A percentile compares a stretch with the other conserved stretches of the same genome.
Conservation (phyloP, 2,329 filamentous ascomycete genomes). For the Alternaria novae-zelandiae region DNA sequence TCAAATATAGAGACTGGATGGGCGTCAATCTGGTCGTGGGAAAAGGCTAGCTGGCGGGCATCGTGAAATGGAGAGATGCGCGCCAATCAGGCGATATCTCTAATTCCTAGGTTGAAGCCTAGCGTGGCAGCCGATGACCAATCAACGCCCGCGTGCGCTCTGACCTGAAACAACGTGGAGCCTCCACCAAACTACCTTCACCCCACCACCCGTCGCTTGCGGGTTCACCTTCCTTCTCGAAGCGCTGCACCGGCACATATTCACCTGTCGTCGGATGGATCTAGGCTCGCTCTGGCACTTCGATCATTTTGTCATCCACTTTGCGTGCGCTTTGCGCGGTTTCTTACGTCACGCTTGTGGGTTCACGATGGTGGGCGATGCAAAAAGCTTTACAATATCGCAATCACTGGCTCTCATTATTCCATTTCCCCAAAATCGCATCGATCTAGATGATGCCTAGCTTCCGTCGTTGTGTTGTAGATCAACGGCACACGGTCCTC, state of each 20-base stretch:
- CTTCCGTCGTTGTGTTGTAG: conserved; percentile 31
- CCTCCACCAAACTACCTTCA: conserved; percentile 27
- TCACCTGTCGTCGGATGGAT: conserved; percentile 43
- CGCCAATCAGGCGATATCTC: conserved; percentile 30
- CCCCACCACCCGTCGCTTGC: conserved; percentile 21
- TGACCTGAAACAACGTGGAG: conserved; percentile 30
- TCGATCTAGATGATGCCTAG: conserved; percentile 29
- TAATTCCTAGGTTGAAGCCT: conserved; percentile 7
- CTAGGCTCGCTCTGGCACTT: conserved; percentile 27
- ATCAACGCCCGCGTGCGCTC: conserved; percentile 20
- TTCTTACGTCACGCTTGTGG: conserved; percentile 9
- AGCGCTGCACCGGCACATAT: conserved; percentile 36
- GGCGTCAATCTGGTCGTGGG: conserved; percentile 32
- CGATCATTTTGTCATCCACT: conserved; percentile 20
- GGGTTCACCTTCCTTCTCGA: conserved; percentile 24
- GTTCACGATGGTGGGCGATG: conserved; percentile 12
- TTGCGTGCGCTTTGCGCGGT: conserved; percentile 4
- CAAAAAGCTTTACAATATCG: conserved; percentile 17
- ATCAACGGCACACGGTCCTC: conserved; percentile 27
- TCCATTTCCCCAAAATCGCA: too few species aligned
- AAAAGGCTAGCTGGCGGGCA: conserved; percentile 2
- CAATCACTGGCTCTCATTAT: conserved; percentile 32
- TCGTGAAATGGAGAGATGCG: conserved; percentile 23
- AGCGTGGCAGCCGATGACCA: conserved; percentile 20
- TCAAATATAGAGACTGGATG: conserved; percentile 32